Evolutionary conservation across 805 yeast genomes (phyloP).

Genomic region (Hanseniaspora jakobsenii): DNA sequence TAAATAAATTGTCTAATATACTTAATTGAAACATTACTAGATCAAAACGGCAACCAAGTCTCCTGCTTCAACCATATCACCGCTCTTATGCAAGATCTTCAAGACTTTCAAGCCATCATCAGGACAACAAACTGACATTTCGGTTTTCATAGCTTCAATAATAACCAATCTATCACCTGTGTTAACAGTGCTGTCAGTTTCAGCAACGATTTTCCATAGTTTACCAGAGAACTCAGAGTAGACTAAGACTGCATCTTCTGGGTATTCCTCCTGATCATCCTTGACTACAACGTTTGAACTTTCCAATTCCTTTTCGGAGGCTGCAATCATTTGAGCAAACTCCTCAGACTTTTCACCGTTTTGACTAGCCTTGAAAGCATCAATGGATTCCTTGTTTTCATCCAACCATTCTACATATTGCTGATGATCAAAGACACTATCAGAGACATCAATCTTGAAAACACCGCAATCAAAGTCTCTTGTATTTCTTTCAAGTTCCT

Average conservation of each 20-base stretch:
- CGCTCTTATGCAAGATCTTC: slow-evolving; percentile 66
- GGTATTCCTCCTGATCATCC: slow-evolving; percentile 36
- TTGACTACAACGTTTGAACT: slow-evolving; percentile 36
- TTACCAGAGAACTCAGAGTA: slow-evolving; percentile 95
- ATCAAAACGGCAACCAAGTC: slow-evolving; percentile 80
- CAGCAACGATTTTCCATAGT: slow-evolving; percentile 84
- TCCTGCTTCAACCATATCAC: slow-evolving; percentile 96
- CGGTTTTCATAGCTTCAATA: slow-evolving; percentile 97
- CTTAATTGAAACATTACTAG: too few species aligned
- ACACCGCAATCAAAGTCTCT: slow-evolving; percentile 72
- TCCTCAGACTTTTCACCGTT: slow-evolving; percentile 75
- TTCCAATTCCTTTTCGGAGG: slow-evolving; percentile 66
- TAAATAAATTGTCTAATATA: too few species aligned
- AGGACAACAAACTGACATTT: slow-evolving; percentile 76
- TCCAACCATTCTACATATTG: slow-evolving; percentile 69
- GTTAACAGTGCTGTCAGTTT: slow-evolving; percentile 62
- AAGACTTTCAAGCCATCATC: slow-evolving; percentile 51
- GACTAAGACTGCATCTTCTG: slow-evolving; percentile 70
- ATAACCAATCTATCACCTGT: slow-evolving; percentile 73
- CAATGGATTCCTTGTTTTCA: slow-evolving; percentile 60
- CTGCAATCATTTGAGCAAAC: slow-evolving; percentile 70
- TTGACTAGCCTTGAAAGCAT: slow-evolving; percentile 51
- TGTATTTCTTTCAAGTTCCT: slow-evolving; percentile 56
- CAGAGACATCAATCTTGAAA: slow-evolving; percentile 61
- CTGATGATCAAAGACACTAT: slow-evolving; percentile 70